phyloP scores from a whole-genome alignment of 495 filamentous ascomycete genomes.

The Xylaria castorea region DNA sequence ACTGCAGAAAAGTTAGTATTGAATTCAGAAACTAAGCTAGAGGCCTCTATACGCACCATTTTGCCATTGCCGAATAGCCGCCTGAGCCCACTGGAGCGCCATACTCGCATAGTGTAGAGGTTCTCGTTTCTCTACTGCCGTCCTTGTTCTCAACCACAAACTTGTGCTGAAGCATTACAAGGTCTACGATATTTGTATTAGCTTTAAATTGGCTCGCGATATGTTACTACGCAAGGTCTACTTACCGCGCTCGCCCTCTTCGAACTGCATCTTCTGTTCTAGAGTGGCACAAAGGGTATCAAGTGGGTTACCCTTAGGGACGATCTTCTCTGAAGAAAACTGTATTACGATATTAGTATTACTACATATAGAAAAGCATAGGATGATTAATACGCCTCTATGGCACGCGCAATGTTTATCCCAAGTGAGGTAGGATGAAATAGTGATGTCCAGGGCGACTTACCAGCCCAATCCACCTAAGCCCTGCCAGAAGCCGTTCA shows the following conservation, averaged over 20 bases:
- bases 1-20: slow-evolving; percentile 15
- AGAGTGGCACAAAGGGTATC: slow-evolving; percentile 90
- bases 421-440: neutral
- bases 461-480: slow-evolving; percentile 81
- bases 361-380: neutral
- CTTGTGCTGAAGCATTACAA: slow-evolving; percentile 87
- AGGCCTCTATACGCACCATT: slow-evolving; percentile 39
- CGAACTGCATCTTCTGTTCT: slow-evolving; percentile 92
- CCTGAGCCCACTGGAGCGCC: slow-evolving; percentile 79
- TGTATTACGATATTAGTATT: slow-evolving; percentile 2
- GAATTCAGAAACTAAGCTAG: neutral
- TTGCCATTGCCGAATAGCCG: slow-evolving; percentile 91
- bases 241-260: slow-evolving; percentile 70
- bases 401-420: neutral
- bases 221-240: neutral
- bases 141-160: slow-evolving; percentile 89
- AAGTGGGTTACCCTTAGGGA: slow-evolving; percentile 77
- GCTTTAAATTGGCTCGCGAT: slow-evolving; percentile 1
- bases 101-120: slow-evolving; percentile 85
- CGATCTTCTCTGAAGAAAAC: slow-evolving; percentile 78
- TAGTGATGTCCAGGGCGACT: neutral
- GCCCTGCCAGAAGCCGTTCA: slow-evolving; percentile 74
- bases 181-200: slow-evolving; percentile 21
- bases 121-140: slow-evolving; percentile 70
- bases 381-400: neutral